These are phyloP conservation scores for Polytrichum commune DNA, from an alignment of 225 moss, liverwort and hornwort species.

Conservation along the genomic window DNA sequence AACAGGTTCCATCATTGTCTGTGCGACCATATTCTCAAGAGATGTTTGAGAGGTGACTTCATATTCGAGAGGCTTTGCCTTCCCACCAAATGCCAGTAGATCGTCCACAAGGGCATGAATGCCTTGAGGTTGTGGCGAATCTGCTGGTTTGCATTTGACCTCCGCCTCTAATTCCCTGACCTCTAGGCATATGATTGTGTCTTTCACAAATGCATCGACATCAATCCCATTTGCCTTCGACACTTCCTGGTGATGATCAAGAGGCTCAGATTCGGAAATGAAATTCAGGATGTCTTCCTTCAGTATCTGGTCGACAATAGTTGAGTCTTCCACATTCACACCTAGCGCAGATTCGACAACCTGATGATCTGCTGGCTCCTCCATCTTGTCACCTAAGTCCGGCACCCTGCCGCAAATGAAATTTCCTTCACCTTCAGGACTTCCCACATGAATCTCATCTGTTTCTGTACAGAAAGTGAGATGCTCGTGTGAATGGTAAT, in stretches of 20 bases:
- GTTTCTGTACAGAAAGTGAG: background rate
- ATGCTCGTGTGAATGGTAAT: too few species aligned
- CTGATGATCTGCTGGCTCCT: background rate
- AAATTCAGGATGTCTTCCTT: background rate
- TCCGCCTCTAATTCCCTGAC: conserved; percentile 11
- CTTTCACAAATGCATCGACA: conserved; percentile 8
- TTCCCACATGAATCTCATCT: conserved; percentile 10
- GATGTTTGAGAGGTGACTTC: background rate
- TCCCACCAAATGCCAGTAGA: conserved; percentile 20
- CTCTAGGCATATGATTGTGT: background rate
- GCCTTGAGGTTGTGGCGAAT: conserved; percentile 29
- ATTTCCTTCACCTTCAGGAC: conserved; percentile 11
- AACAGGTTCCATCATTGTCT: background rate
- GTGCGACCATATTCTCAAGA: background rate
- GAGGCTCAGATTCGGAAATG: background rate
- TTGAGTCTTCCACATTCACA: background rate
- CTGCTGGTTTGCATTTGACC: conserved; percentile 21
- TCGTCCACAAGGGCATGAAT: conserved; percentile 51
- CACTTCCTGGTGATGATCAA: background rate
- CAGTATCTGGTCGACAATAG: background rate
- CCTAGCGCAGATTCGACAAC: background rate
- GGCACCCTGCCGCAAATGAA: background rate
- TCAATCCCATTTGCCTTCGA: conserved; percentile 19
- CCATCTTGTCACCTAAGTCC: conserved; percentile 25
- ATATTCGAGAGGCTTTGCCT: conserved; percentile 19